A percentile compares a stretch with the other conserved stretches of the same genome.
phyloP scores from a whole-genome alignment of 257 asterid species.

The Agastache rugosa region DNA sequence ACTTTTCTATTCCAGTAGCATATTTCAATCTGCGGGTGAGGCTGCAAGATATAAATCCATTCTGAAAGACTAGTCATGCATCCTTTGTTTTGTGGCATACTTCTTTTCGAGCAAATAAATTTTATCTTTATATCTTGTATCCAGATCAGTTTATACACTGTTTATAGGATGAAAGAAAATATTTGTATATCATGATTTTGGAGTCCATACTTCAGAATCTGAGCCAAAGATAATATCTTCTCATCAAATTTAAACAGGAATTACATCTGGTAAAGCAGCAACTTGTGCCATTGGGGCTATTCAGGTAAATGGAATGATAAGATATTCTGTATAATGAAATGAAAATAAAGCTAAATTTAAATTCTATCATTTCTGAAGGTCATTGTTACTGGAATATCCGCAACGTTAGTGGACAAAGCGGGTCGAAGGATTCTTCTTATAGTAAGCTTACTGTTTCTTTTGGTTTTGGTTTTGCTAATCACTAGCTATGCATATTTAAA shows the following conservation, averaged over 20 bases:
- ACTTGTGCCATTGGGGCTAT: constrained; percentile 86
- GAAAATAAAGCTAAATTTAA: constrained; percentile 3
- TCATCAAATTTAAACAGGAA: constrained; percentile 52
- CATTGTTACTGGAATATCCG: constrained; percentile 68
- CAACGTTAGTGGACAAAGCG: constrained; percentile 71
- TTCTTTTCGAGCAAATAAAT: neutral
- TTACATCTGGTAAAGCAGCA: constrained; percentile 76
- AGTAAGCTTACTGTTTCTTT: constrained; percentile 45
- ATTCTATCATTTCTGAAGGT: constrained; percentile 50
- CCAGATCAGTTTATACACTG: neutral
- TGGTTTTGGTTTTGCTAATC: neutral
- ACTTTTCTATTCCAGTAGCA: constrained; percentile 84
- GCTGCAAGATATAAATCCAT: constrained; percentile 26
- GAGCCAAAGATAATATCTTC: constrained; percentile 11
- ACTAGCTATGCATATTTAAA: constrained; percentile 8
- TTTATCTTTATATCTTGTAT: neutral
- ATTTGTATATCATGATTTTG: neutral
- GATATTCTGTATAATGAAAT: neutral
- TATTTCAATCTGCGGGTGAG: constrained; percentile 77
- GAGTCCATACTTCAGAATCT: constrained; percentile 15
- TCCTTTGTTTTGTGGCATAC: neutral
- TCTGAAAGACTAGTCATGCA: neutral
- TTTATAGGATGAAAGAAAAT: neutral
- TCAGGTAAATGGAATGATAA: constrained; percentile 55
- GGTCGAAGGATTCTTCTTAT: constrained; percentile 90